Base-by-base conservation (phyloP, 495 filamentous ascomycete genomes). In the Hamigera avellanea region DNA sequence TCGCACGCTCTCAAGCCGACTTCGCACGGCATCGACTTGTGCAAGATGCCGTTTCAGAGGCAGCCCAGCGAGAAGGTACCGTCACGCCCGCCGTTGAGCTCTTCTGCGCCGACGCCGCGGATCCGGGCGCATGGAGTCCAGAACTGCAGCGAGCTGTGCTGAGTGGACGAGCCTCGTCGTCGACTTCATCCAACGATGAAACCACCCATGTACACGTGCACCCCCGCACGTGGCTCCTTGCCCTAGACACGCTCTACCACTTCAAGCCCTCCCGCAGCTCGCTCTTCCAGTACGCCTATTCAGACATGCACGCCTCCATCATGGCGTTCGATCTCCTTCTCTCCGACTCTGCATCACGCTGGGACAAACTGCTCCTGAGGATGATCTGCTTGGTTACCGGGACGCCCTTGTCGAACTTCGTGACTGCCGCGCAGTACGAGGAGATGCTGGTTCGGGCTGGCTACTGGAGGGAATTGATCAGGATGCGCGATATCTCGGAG, bases 401-500 rank as follows among this genome's bases (percentile, higher is more conserved):
- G 2, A 47, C 52, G 1, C 60, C 62, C 2, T 67, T 52, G 19
- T 32, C 44, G 1, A 67, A 64, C 37, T 48, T 66, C 14, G 48
- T 89, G 12, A 60, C 69, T 0, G 53, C 68, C 12, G 66, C 62
- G 0, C 69, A 83, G 41, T 86, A 91, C 46, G 44, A 60, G 1
- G 55, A 52, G 2, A 44, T 89, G 19, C 35, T 62, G 8, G 41
- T 57, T 18, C 18, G 19, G 13, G 55, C 56, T 8, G 67, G 68
- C 3, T 72, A 72, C 43, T 49, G 49, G n/a, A 29, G 38, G 1
- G 44, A 46, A 1, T 25, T 28, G 2, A 61, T 72, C 41, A 43
- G 46, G 30, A 59, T 70, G n/a, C 23, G 43, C 25, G 67, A 72
- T 52, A 39, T 72, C 32, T 62, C 66, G 2, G 42, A 49, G 10